Base-by-base conservation (phyloP, 192 early-diverging fungal species). In the Coemansia sp. region DNA sequence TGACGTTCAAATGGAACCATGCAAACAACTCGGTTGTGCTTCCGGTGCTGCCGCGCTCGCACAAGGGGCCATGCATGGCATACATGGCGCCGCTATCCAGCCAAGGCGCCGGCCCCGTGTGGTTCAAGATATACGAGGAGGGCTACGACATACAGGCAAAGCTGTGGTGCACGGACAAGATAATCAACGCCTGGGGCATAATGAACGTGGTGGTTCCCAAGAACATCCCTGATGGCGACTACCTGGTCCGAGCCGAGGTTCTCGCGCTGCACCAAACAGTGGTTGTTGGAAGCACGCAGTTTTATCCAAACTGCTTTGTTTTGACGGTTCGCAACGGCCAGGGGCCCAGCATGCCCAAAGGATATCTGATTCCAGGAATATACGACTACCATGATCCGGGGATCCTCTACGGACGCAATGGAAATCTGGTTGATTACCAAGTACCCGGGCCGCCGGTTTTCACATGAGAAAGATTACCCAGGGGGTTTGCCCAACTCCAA, bases 81-180 rank as follows among this genome's bases (percentile, higher is more conserved):
- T 68, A 73, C 30, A 23, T 73, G 18, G 66, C 66, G 3, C 66
- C 66, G 2, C 12, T 68, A 20, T 51, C 67, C 14, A 45, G 18
- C 14, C 49, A 68, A 12, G 72, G 72, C 5, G 34, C 46, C 7
- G 60, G 51, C 18, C 11, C 35, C 0, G 66, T 62, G 9, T 73
- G 72, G 72, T 68, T 71, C 26, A 71, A 71, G 63, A 65, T 65
- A n/a, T 65, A 49, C 36, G 63, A 71, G 49, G 69, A 65, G 5
- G 49, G 66, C 8, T 67, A 60, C 46, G 45, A 56, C 26, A 24
- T 24, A 7, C 20, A 33, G 0, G 33, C 23, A 5, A 48, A 72
- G 4, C 18, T 46, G 14, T 77, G 75, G 75, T 72, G 66, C 14
- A 33, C 56, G 4, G 56, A 64, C 21, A 72, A 48, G 66, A 11